These are phyloP conservation scores for Martensiomyces pterosporus DNA, from an alignment of 192 early-diverging fungal genomes.

Conservation along the genomic window DNA sequence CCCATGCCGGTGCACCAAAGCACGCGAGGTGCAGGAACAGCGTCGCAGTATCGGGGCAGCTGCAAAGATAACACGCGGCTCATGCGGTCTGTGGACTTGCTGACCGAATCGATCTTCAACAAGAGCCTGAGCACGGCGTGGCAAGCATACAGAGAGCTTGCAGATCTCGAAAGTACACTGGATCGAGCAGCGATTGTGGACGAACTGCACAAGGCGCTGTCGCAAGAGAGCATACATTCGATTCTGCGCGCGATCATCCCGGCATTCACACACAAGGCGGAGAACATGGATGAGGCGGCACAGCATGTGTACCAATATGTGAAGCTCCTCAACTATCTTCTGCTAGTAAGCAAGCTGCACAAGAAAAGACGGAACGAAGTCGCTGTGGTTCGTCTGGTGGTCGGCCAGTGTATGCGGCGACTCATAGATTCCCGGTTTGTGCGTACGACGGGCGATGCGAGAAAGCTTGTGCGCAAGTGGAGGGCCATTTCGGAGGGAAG, in stretches of 20 bases:
- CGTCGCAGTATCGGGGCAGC: too few species aligned
- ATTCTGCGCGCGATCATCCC: slow-evolving; percentile 23
- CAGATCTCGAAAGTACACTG: slow-evolving; percentile 21
- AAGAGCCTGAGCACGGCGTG: slow-evolving; percentile 21
- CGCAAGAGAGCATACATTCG: slow-evolving; percentile 4
- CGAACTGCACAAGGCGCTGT: slow-evolving; percentile 13
- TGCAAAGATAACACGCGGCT: slow-evolving; percentile 18
- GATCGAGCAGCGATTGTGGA: slow-evolving; percentile 9
- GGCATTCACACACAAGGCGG: slow-evolving; percentile 1
- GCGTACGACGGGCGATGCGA: slow-evolving; percentile 18
- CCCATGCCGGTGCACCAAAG: too few species aligned
- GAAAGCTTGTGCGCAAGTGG: slow-evolving; percentile 19
- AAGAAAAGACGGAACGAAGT: slow-evolving; percentile 23
- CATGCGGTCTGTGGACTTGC: slow-evolving; percentile 6
- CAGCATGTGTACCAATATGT: slow-evolving; percentile 26
- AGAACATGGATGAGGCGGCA: slow-evolving; percentile 11
- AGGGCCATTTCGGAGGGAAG: slow-evolving; percentile 22
- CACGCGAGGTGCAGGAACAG: too few species aligned
- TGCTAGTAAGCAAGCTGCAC: slow-evolving; percentile 24
- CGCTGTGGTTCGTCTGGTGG: slow-evolving; percentile 22
- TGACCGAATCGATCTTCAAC: slow-evolving; percentile 9
- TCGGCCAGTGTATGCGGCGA: slow-evolving; percentile 46
- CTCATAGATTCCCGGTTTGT: slow-evolving; percentile 7
- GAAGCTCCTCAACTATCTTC: slow-evolving; percentile 34
- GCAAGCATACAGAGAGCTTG: slow-evolving; percentile 27